Base-by-base conservation (phyloP, 208 protist species). In the Trypanosoma avium region DNA sequence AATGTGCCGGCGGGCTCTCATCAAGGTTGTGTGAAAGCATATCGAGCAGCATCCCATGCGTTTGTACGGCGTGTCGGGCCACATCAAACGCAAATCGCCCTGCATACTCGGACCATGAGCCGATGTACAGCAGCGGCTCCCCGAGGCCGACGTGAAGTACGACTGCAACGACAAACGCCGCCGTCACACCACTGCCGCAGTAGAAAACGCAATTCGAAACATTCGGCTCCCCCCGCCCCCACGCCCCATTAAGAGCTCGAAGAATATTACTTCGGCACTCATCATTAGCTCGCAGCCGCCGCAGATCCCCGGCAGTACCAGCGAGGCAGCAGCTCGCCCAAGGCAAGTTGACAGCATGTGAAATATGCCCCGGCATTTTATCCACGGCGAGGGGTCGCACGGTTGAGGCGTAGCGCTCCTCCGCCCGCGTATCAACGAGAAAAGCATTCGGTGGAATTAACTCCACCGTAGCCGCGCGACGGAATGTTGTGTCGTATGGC, bases 51-150 rank as follows among this genome's bases (percentile, higher is more conserved):
- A 93, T 55, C 48, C 86, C 83, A 50, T 90, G 46, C 46, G 61
- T 50, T 19, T 72, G 36, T n/a, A 90, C 45, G 36, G 82, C 66
- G 50, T 65, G 63, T 7, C 83, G 82, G 27, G 67, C 30, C 15
- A 93, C 52, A 12, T 65, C 63, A 32, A 80, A 59, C 64, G 65
- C 72, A 58, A 79, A 74, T n/a, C 81, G 42, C 1, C 65, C 68
- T 29, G 67, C 52, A 74, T 93, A 95, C 75, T 95, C 76, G 0
- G 84, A 92, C 86, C 89, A 95, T 9, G 86, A 92, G 32, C 86
- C 86, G 49, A 71, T 79, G 65, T 92, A 95, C 10, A 95, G 74
- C 35, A 72, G 68, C 0, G 86, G 86, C 50, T 70, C 67, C 46
- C 86, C 86, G 9, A 95, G 78, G 21, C 78, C 85, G 10, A 90